phyloP scores from a whole-genome alignment of 139 green algal genomes.

The Chlamydomonas sp. region DNA sequence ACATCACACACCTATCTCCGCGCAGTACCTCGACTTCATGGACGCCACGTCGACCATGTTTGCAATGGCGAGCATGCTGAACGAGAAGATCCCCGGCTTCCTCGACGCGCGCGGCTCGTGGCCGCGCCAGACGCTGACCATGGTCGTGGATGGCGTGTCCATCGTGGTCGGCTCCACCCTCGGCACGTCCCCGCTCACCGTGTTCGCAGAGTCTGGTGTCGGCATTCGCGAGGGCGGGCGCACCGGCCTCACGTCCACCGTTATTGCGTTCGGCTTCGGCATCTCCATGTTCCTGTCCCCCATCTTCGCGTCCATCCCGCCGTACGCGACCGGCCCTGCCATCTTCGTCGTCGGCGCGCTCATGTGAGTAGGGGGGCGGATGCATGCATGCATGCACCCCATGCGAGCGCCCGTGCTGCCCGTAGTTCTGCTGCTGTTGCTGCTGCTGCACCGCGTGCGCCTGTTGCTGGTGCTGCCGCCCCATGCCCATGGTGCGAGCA shows the following conservation, averaged over 20 bases:
- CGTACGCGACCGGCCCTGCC: conserved; percentile 71
- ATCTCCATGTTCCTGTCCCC: conserved; percentile 77
- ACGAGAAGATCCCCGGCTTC: conserved; percentile 55
- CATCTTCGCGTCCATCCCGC: conserved; percentile 75
- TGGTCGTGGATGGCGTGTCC: conserved; percentile 55
- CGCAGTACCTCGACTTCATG: conserved; percentile 75
- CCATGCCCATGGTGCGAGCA: conserved; percentile 67
- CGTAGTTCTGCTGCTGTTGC: conserved; percentile 61
- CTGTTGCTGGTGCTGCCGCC: conserved; percentile 72
- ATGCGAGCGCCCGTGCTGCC: too few species aligned
- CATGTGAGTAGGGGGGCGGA: conserved; percentile 10
- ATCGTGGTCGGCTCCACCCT: conserved; percentile 63
- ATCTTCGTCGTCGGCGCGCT: conserved; percentile 64
- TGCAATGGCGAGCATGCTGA: conserved; percentile 66
- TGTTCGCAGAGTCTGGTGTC: conserved; percentile 48
- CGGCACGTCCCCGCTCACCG: conserved; percentile 63
- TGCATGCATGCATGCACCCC: too few species aligned
- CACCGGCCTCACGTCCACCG: conserved; percentile 33
- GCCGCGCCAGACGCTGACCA: conserved; percentile 49
- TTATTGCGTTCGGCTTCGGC: conserved; percentile 47
- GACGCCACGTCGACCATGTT: conserved; percentile 64
- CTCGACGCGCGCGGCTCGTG: conserved; percentile 45
- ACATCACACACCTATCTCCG: too few species aligned
- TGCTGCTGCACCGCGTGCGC: conserved; percentile 72
- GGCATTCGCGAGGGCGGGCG: conserved; percentile 44